Conservation (phyloP, 306 rosid genomes). For the Carpinus fangiana region DNA sequence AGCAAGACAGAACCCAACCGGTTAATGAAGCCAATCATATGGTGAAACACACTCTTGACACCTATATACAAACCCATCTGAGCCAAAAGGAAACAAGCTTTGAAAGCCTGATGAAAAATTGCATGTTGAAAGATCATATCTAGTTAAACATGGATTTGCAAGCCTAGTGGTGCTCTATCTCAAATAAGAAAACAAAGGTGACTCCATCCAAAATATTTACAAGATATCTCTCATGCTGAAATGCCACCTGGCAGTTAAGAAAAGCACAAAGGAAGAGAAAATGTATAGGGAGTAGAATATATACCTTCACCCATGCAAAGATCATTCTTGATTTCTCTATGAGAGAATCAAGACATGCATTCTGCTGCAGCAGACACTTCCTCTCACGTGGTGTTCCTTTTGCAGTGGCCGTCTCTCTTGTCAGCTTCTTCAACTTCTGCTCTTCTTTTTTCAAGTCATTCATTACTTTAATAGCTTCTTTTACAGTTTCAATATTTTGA, state of each 20-base stretch:
- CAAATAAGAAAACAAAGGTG: background rate
- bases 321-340: constrained; percentile 63
- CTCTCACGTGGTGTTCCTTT: constrained; percentile 67
- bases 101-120: background rate
- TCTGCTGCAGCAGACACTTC: constrained; percentile 55
- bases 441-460: constrained; percentile 62
- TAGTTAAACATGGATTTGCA: background rate
- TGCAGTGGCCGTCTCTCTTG: constrained; percentile 52
- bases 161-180: background rate
- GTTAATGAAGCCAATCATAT: too few species aligned
- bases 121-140: constrained; percentile 1
- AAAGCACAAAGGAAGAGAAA: constrained; percentile 13
- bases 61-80: background rate
- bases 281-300: background rate
- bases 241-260: constrained; percentile 13
- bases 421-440: constrained; percentile 72
- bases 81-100: background rate
- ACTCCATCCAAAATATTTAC: background rate
- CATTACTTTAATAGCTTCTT: constrained; percentile 52
- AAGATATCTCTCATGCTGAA: background rate
- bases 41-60: background rate
- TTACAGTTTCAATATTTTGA: constrained; percentile 55
- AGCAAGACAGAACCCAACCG: too few species aligned
- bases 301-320: constrained; percentile 73
- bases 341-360: constrained; percentile 56